Evolutionary conservation across 2,329 filamentous ascomycete species (phyloP), one percentile per base, ranked within the genome.

Genomic region (Trichothecium sympodiale): DNA sequence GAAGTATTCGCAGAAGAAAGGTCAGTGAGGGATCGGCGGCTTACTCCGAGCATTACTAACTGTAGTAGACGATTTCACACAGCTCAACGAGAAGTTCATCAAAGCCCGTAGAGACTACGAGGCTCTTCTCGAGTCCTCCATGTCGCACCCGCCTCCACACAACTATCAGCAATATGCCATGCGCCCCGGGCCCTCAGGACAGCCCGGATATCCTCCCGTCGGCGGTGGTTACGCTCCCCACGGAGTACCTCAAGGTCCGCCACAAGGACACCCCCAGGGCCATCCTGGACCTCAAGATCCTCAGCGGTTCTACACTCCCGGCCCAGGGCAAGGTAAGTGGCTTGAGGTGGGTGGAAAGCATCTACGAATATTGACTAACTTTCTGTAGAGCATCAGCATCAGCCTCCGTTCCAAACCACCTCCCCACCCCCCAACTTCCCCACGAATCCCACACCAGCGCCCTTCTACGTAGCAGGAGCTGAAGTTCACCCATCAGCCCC

Each of bases 1-100:
- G 43, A 96, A 96, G 57, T 98, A 98, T 55, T 96, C 91, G 8
- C 91, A 98, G 56, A 96, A 94, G 74, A 98, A 98, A 64, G 88
- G 87, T 89, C 63, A 36, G 52, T 33, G 8, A 3, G 14, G 7
- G 5, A 8, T n/a, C n/a, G n/a, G n/a, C n/a, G n/a, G n/a, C n/a
- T n/a, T n/a, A n/a, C n/a, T n/a, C n/a, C 8, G n/a, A n/a, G n/a
- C n/a, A 8, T 30, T 34, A 14, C 20, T 37, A 26, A 36, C 17
- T 4, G 13, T 10, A 17, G 13, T 45, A 94, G 91, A 98, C 60
- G 91, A 98, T 57, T 96, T 98, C 53, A 95, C 91, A 3, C 89
- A 96, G 55, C 67, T 98, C 43, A 98, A 98, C 52, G 91, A 98
- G 59, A 96, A 96, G 63, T 98, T 98, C 59, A 96, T 98, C 69